These are phyloP conservation scores for Helianthus annuus DNA, from an alignment of 129 eudicot genomes.

Conservation along the genomic window HanXRQr2.0-SUNRISE NC_035442.2:44458381-44458880, in stretches of 20 bases:
- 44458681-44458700: no score
- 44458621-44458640: no score
- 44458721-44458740: neutral
- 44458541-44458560: neutral
- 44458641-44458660: no score
- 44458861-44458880: neutral
- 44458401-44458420: neutral
- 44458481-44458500: neutral
- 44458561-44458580: no score
- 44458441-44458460: neutral
- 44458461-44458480: neutral
- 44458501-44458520: constrained; percentile 1
- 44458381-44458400: neutral
- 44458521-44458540: neutral
- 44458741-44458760: neutral
- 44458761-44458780: neutral
- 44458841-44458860: neutral
- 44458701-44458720: no score
- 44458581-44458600: no score
- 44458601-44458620: no score
- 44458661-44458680: no score
- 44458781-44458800: neutral
- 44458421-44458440: neutral
- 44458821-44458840: neutral
- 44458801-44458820: neutral